Percentiles rank a stretch among this genome's conserved stretches.
Conservation (phyloP, 2,329 filamentous ascomycete genomes). For the Chrysoporthe cubensis region DNA sequence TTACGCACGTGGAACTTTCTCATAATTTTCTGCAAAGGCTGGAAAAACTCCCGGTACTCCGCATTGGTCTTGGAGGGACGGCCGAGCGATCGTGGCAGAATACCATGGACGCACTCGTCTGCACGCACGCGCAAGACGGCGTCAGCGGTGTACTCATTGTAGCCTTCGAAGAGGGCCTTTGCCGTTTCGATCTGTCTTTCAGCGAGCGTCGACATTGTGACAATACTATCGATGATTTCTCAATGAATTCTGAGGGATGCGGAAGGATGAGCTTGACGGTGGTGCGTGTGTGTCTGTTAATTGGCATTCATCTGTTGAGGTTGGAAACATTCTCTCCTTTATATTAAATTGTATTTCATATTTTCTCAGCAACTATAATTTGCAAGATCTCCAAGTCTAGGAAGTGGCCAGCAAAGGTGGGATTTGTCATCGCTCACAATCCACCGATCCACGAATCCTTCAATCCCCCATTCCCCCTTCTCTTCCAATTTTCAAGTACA, state of each 20-base stretch:
- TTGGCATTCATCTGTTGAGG: not conserved
- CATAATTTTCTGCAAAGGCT: not conserved
- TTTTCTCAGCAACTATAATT: not conserved
- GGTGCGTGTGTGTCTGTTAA: not conserved
- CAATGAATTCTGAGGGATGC: not conserved
- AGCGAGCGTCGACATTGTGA: not conserved
- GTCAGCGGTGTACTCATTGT: not conserved
- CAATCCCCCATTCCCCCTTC: not conserved
- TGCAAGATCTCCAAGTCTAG: too few species aligned
- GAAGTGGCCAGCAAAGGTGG: too few species aligned
- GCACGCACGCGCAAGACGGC: constrained; percentile 1
- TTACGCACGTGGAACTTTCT: not conserved
- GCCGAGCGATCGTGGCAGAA: not conserved
- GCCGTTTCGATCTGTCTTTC: not conserved
- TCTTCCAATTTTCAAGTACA: not conserved
- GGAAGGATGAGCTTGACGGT: not conserved
- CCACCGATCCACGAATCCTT: not conserved
- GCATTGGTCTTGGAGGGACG: constrained; percentile 3
- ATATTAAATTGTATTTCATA: not conserved
- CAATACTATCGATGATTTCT: not conserved
- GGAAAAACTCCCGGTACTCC: not conserved
- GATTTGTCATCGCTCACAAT: not conserved
- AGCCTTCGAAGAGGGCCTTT: not conserved
- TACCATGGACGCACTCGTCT: not conserved
- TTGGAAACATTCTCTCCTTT: not conserved